Conservation (phyloP, 202 grass and related monocot species). For the Eragrostis tef region DNA sequence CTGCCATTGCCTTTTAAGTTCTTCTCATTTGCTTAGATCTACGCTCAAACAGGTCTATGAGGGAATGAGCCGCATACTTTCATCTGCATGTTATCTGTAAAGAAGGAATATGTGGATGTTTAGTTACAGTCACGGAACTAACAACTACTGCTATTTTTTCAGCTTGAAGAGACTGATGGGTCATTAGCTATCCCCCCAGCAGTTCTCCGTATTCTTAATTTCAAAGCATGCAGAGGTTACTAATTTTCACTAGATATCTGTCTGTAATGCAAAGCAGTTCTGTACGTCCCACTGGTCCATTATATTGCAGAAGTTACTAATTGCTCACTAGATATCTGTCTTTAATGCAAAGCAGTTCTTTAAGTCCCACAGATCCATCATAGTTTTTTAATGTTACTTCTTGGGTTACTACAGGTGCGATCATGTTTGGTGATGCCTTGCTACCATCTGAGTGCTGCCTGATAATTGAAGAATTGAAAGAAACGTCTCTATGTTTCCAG, state of each 20-base stretch:
- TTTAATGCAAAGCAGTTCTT: not conserved
- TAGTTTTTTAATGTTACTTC: not conserved
- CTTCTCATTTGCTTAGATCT: constrained; percentile 3
- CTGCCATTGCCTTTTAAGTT: not conserved
- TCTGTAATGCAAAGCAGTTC: not conserved
- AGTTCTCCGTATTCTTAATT: constrained; percentile 83
- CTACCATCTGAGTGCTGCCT: constrained; percentile 86
- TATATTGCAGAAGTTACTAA: not conserved
- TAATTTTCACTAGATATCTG: not conserved
- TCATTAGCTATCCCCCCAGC: constrained; percentile 75
- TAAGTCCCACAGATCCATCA: not conserved
- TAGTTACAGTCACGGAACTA: not conserved
- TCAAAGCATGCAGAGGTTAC: constrained; percentile 94
- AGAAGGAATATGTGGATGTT: constrained; percentile 25
- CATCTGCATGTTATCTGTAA: not conserved
- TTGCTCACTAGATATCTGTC: not conserved
- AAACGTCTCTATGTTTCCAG: constrained; percentile 93
- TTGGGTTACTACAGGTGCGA: constrained; percentile 66
- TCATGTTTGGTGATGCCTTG: constrained; percentile 96
- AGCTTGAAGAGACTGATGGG: constrained; percentile 93
- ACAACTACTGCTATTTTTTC: constrained; percentile 34
- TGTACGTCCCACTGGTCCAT: not conserved
- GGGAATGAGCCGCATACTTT: constrained; percentile 19
- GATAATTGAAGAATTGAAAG: constrained; percentile 93
- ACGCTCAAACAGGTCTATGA: not conserved